Conservation (phyloP, 2,329 filamentous ascomycete species). For the Claviceps spartinae region DNA sequence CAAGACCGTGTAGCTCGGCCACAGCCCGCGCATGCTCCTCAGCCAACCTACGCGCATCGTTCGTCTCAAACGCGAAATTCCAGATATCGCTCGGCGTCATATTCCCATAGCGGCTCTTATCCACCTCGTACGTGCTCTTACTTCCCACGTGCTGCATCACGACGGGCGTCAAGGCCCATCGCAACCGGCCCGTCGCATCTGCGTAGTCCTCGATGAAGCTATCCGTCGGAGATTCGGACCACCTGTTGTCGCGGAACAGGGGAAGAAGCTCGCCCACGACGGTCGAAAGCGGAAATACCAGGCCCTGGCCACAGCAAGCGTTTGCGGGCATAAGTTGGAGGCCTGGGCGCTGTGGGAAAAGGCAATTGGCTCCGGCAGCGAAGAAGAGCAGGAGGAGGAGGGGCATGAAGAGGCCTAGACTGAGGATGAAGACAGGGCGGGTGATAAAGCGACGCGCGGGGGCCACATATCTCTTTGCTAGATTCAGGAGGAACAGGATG, state of each 20-base stretch:
- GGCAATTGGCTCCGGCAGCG: constrained; percentile 4
- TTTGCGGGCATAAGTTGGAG: constrained; percentile 5
- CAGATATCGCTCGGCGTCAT: constrained; percentile 7
- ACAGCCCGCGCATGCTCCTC: constrained; percentile 1
- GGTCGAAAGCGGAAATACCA: constrained; percentile 2
- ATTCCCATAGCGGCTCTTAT: background rate
- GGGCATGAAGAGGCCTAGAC: constrained; percentile 1
- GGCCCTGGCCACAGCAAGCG: constrained; percentile 6
- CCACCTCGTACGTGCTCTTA: constrained; percentile 4
- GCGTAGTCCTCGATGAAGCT: constrained; percentile 7
- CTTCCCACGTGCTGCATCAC: constrained; percentile 7
- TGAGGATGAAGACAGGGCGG: background rate
- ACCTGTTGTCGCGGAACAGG: constrained; percentile 1
- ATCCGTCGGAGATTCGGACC: constrained; percentile 2
- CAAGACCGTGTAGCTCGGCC: too few species aligned
- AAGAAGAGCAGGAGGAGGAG: constrained; percentile 6
- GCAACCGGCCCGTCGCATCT: background rate
- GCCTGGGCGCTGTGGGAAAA: constrained; percentile 1
- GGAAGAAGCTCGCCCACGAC: constrained; percentile 1
- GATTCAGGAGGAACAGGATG: background rate
- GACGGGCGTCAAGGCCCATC: constrained; percentile 5
- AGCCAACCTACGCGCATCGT: constrained; percentile 1
- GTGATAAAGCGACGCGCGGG: background rate
- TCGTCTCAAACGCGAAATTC: constrained; percentile 7
- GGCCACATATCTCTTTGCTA: background rate